Evolutionary conservation across 768 basidiomycete species (phyloP).

Genomic region (Leccinum obscurum): DNA sequence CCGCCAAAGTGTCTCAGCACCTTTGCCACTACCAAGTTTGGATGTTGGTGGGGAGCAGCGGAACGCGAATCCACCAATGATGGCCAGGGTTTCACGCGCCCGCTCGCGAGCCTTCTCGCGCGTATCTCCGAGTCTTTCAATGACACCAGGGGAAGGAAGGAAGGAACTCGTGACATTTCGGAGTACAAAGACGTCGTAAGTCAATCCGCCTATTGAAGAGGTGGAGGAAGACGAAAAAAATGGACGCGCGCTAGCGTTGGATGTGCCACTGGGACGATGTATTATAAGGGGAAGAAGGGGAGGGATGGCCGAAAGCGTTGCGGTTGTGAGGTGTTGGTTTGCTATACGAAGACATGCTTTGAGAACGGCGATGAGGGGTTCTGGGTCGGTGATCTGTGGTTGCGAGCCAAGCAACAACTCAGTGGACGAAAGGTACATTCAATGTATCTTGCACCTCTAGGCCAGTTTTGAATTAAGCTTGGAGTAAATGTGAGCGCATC

Average conservation of each 20-base stretch:
- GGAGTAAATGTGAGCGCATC: slow-evolving; percentile 77
- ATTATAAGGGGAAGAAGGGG: slow-evolving; percentile 65
- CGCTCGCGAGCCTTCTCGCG: slow-evolving; percentile 71
- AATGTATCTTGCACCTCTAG: slow-evolving; percentile 52
- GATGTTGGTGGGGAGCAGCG: slow-evolving; percentile 49
- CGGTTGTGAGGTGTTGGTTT: slow-evolving; percentile 79
- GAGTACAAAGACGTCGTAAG: slow-evolving; percentile 55
- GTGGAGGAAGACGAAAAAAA: slow-evolving; percentile 56
- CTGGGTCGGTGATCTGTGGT: slow-evolving; percentile 68
- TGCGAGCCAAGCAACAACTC: slow-evolving; percentile 14
- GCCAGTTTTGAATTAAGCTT: slow-evolving; percentile 70
- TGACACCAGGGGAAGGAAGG: slow-evolving; percentile 70
- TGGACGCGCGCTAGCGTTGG: slow-evolving; percentile 31
- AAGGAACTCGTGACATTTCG: slow-evolving; percentile 69
- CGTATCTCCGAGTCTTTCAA: slow-evolving; percentile 80
- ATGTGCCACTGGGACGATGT: slow-evolving; percentile 35
- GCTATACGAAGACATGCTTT: slow-evolving; percentile 76
- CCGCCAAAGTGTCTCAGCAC: slow-evolving; percentile 52
- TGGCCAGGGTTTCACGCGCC: slow-evolving; percentile 74
- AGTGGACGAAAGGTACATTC: slow-evolving; percentile 13
- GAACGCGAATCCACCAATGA: slow-evolving; percentile 72
- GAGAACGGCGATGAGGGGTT: slow-evolving; percentile 65
- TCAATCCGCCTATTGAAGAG: slow-evolving; percentile 43
- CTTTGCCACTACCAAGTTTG: slow-evolving; percentile 54
- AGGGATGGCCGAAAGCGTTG: slow-evolving; percentile 70